Conservation (phyloP, 2,329 filamentous ascomycete genomes). For the Penicillium griseofulvum region DNA sequence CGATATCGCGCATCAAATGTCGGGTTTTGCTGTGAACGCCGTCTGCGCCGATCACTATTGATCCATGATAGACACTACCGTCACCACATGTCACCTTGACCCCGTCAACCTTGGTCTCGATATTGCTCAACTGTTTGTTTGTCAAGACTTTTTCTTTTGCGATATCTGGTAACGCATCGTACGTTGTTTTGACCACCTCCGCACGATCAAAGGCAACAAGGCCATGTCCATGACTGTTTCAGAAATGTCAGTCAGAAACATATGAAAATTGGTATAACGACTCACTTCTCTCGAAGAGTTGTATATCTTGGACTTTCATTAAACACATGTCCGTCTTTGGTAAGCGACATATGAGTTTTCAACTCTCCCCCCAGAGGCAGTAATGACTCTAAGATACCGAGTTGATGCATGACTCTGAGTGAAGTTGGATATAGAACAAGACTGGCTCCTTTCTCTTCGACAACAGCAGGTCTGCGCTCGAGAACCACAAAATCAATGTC, state of each 20-base stretch:
- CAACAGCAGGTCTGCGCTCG: constrained; percentile 26
- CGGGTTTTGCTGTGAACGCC: constrained; percentile 13
- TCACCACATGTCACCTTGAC: not conserved
- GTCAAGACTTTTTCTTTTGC: constrained; percentile 3
- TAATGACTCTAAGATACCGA: constrained; percentile 25
- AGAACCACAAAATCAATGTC: constrained; percentile 38
- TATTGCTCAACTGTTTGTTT: not conserved
- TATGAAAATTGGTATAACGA: not conserved
- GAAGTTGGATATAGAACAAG: constrained; percentile 27
- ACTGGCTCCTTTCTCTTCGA: constrained; percentile 29
- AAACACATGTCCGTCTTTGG: constrained; percentile 6
- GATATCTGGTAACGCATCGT: constrained; percentile 7
- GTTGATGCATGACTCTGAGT: constrained; percentile 28
- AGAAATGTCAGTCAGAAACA: not conserved
- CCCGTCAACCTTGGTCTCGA: not conserved
- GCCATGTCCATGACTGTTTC: constrained; percentile 6
- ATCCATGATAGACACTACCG: constrained; percentile 1
- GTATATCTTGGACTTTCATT: constrained; percentile 3
- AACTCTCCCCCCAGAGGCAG: constrained; percentile 4
- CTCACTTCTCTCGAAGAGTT: not conserved
- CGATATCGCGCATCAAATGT: constrained; percentile 5
- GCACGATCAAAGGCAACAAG: constrained; percentile 14
- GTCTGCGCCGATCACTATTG: constrained; percentile 14
- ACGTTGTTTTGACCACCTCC: constrained; percentile 9
- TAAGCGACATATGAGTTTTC: constrained; percentile 7